Percentiles rank a stretch among this genome's conserved stretches.
Evolutionary conservation across 2,329 filamentous ascomycete species (phyloP).

Genomic region (Xylaria sp.): DNA sequence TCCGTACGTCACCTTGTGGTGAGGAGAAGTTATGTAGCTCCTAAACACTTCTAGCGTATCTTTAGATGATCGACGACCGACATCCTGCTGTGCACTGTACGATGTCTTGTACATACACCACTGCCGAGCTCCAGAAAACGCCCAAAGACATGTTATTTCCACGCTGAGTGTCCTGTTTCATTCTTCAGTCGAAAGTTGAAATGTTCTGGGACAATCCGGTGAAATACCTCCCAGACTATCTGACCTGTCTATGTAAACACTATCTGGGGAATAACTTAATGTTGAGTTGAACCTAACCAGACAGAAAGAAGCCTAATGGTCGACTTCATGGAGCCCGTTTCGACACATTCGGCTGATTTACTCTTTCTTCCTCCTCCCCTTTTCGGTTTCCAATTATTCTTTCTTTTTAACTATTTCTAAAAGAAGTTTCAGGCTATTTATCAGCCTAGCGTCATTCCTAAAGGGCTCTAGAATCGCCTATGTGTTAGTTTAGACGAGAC

Average conservation of each 20-base stretch:
- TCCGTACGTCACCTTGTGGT: not conserved
- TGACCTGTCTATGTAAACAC: not conserved
- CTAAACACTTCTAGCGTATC: not conserved
- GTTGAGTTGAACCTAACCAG: not conserved
- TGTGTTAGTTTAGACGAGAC: not conserved
- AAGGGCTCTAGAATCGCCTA: not conserved
- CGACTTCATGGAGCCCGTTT: not conserved
- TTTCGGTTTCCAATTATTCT: not conserved
- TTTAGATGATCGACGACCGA: not conserved
- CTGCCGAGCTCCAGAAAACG: not conserved
- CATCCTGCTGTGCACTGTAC: conserved; percentile 12
- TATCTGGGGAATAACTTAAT: not conserved
- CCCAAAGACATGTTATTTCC: not conserved
- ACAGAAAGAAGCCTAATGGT: not conserved
- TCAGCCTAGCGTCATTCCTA: not conserved
- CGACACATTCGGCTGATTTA: not conserved
- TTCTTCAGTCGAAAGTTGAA: not conserved
- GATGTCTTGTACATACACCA: conserved; percentile 6
- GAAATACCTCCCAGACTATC: not conserved
- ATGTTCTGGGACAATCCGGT: not conserved
- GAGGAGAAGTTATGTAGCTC: conserved; percentile 26
- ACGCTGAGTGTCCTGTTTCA: not conserved
- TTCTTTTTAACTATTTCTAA: not conserved
- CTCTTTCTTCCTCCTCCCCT: not conserved
- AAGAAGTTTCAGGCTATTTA: not conserved